Conservation (phyloP, 768 basidiomycete species). For the Rhodotorula graminis region DNA sequence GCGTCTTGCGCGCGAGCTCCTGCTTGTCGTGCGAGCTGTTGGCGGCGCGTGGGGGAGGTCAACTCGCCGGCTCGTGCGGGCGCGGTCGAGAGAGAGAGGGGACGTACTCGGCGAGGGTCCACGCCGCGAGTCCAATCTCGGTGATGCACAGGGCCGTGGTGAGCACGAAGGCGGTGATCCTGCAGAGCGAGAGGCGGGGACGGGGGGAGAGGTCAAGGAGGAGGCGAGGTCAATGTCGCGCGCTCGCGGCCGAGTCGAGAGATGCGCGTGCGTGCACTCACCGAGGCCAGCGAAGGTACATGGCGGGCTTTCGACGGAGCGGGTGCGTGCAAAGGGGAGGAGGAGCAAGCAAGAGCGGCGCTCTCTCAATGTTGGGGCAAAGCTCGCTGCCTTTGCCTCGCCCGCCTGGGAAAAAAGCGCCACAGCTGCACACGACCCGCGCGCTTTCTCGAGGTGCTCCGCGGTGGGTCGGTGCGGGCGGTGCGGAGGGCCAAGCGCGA, state of each 20-base stretch:
- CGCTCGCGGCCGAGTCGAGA: background rate
- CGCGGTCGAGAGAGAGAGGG: background rate
- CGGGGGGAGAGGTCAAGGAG: background rate
- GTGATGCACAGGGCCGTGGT: conserved; percentile 16
- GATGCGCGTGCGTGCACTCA: background rate
- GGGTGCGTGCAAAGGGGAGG: too few relatives aligned
- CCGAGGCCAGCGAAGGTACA: conserved; percentile 16
- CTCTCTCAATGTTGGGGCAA: background rate
- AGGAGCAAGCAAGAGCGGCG: background rate
- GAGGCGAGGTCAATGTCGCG: background rate
- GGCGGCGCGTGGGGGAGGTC: background rate
- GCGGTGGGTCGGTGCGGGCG: too few relatives aligned
- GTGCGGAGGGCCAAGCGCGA: too few relatives aligned
- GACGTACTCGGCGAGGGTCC: conserved; percentile 16
- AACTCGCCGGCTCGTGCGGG: background rate
- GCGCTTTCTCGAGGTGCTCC: too few relatives aligned
- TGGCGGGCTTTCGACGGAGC: too few relatives aligned
- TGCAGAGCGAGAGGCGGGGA: background rate
- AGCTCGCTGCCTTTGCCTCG: background rate
- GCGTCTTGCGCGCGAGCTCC: conserved; percentile 1
- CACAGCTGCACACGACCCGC: too few relatives aligned
- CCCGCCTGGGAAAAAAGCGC: too few relatives aligned
- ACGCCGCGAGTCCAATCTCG: conserved; percentile 22
- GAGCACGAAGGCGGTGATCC: conserved; percentile 14
- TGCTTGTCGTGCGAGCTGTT: conserved; percentile 17